Evolutionary conservation across 495 filamentous ascomycete species (phyloP).

Genomic region (Letharia columbiana): DNA sequence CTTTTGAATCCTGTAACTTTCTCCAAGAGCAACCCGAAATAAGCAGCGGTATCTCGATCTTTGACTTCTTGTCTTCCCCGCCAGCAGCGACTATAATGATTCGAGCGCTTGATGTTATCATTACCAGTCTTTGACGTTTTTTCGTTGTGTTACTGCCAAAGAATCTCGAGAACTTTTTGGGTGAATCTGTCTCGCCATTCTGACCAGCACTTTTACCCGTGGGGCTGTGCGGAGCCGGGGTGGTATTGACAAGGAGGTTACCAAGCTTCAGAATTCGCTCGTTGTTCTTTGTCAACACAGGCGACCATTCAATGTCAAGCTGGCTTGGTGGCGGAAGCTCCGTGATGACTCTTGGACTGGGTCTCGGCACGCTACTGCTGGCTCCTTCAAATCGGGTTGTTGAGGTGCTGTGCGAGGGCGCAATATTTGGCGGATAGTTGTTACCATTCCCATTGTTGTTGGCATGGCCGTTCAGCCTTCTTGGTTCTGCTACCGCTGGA

Average conservation of each 20-base stretch:
- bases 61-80: constrained; percentile 92
- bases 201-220: constrained; percentile 52
- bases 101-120: constrained; percentile 86
- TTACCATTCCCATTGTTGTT: constrained; percentile 24
- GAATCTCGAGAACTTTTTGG: constrained; percentile 85
- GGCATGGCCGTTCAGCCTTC: constrained; percentile 62
- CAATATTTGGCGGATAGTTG: constrained; percentile 36
- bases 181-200: constrained; percentile 48
- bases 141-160: constrained; percentile 86
- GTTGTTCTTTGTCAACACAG: constrained; percentile 80
- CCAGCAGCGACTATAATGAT: constrained; percentile 87
- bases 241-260: constrained; percentile 72
- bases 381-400: constrained; percentile 33
- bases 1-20: constrained; percentile 72
- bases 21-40: constrained; percentile 63
- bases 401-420: constrained; percentile 39
- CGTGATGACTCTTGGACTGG: constrained; percentile 78
- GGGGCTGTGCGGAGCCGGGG: constrained; percentile 60
- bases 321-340: constrained; percentile 94
- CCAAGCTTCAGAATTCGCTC: constrained; percentile 94
- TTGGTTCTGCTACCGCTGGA: constrained; percentile 70
- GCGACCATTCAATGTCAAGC: constrained; percentile 98
- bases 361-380: constrained; percentile 42
- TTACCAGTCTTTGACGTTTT: constrained; percentile 84
- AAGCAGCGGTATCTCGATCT: constrained; percentile 78